A percentile compares a stretch with the other conserved stretches of the same genome.
Evolutionary conservation across 2,329 filamentous ascomycete species (phyloP).

Genomic region (Biscogniauxia mediterranea): DNA sequence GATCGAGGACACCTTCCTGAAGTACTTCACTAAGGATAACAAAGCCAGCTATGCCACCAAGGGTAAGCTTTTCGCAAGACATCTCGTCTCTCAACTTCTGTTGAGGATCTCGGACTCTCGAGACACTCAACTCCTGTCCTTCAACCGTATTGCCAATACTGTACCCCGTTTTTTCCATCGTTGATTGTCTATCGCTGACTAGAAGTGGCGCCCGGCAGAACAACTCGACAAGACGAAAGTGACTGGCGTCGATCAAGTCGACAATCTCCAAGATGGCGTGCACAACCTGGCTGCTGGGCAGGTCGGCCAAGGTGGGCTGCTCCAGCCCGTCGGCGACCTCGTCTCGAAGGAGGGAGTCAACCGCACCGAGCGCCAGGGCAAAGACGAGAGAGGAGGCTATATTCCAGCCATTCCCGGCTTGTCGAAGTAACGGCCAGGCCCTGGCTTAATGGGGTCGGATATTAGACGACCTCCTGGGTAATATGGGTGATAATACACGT

Average conservation of each 20-base stretch:
- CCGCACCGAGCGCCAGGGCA: conserved; percentile 61
- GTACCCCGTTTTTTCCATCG: background rate
- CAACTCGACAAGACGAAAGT: conserved; percentile 68
- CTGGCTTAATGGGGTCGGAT: background rate
- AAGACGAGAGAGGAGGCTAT: conserved; percentile 58
- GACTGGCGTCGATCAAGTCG: conserved; percentile 64
- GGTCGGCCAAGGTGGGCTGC: conserved; percentile 65
- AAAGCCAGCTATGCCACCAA: conserved; percentile 71
- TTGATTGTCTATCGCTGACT: too few species aligned
- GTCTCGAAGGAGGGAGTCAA: conserved; percentile 65
- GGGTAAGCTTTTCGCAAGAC: conserved; percentile 43
- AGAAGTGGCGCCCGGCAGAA: conserved; percentile 41
- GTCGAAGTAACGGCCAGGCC: background rate
- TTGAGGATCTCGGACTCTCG: background rate
- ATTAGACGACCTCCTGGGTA: background rate
- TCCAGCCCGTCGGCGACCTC: conserved; percentile 62
- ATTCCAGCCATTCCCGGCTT: conserved; percentile 22
- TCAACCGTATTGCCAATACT: background rate
- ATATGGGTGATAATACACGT: background rate
- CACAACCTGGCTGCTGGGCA: conserved; percentile 62
- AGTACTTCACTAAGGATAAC: conserved; percentile 74
- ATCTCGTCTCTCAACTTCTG: background rate
- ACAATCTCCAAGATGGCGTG: conserved; percentile 66
- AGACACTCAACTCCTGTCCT: too few species aligned
- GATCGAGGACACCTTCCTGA: conserved; percentile 71